Evolutionary conservation across 129 eudicot species (phyloP).

Genomic region (Artemisia argyi): DNA sequence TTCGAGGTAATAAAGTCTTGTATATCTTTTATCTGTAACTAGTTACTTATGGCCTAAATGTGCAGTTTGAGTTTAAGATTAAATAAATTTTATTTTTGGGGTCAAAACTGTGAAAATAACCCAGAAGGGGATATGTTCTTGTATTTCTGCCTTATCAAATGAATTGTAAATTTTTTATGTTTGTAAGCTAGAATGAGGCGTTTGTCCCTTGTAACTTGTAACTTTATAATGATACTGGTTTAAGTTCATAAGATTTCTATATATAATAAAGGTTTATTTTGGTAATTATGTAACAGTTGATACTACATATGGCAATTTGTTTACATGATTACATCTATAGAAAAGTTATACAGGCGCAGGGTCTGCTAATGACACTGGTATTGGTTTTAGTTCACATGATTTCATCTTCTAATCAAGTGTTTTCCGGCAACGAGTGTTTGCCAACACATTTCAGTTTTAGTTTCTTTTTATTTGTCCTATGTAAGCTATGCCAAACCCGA

Average conservation of each 20-base stretch:
- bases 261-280: neutral
- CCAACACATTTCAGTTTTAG: too few species aligned
- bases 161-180: slow-evolving; percentile 25
- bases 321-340: too few species aligned
- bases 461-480: too few species aligned
- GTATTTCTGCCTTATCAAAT: slow-evolving; percentile 23
- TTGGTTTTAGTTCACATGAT: too few species aligned
- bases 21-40: neutral
- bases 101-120: neutral
- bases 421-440: too few species aligned
- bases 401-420: too few species aligned
- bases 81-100: slow-evolving; percentile 10
- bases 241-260: neutral
- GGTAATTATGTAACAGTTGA: neutral
- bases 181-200: slow-evolving; percentile 24
- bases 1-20: slow-evolving; percentile 26
- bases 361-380: too few species aligned
- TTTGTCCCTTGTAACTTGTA: slow-evolving; percentile 17
- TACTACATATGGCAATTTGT: too few species aligned
- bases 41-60: slow-evolving; percentile 19
- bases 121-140: slow-evolving; percentile 1
- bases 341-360: too few species aligned
- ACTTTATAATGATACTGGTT: neutral
- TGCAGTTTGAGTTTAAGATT: slow-evolving; percentile 26
- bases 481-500: too few species aligned